Conservation (phyloP, 108 stramenopile species). For the Schizochytrium sp. region DNA sequence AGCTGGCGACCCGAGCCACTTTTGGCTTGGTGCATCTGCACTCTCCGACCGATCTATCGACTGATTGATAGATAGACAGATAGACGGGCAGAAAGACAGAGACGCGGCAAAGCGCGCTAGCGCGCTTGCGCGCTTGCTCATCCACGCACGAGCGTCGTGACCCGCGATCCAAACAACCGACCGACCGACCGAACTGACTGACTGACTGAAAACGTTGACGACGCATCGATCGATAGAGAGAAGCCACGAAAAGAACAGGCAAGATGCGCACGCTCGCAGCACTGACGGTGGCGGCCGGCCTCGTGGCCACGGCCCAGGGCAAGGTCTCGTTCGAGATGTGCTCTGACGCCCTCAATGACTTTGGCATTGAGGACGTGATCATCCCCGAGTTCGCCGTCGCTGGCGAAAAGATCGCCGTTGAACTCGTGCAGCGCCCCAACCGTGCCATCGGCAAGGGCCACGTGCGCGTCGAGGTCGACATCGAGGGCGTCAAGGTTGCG, state of each 20-base stretch:
- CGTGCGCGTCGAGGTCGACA: background rate
- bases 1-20: too few relatives aligned
- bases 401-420: background rate
- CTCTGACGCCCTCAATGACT: constrained; percentile 12
- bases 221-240: background rate
- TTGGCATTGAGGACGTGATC: background rate
- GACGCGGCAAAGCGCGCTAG: background rate
- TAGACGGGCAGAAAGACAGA: background rate
- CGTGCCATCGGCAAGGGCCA: background rate
- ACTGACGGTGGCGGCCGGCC: background rate
- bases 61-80: background rate
- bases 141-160: too few relatives aligned
- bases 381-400: background rate
- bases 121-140: background rate
- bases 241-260: background rate
- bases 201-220: background rate
- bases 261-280: background rate
- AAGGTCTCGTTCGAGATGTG: background rate
- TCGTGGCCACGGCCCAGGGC: background rate
- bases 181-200: background rate
- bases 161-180: too few relatives aligned
- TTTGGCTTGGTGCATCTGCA: too few relatives aligned
- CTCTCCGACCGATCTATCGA: background rate
- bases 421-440: background rate
- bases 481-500: constrained; percentile 8